Percentiles rank a stretch among this genome's conserved stretches.
Evolutionary conservation across 352 stramenopile genomes (phyloP).

Genomic region (Globisporangium lucens): DNA sequence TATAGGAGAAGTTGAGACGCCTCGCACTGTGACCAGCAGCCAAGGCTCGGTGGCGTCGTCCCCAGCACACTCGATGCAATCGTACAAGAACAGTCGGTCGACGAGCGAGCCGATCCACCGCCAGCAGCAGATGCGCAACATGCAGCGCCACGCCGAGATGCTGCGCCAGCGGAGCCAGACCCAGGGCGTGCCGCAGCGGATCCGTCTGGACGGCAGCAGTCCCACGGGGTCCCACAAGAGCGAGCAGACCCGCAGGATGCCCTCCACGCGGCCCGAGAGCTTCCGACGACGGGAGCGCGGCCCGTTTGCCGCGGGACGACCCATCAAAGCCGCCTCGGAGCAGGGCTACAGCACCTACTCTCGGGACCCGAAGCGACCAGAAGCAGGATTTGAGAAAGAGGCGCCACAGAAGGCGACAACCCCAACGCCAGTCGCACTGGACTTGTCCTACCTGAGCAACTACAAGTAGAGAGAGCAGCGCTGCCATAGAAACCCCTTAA

Average conservation of each 20-base stretch:
- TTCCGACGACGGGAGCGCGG: conserved; percentile 1
- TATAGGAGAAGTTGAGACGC: conserved; percentile 11
- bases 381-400: neutral
- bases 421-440: neutral
- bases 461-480: conserved; percentile 19
- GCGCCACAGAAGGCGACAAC: neutral
- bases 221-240: conserved; percentile 5
- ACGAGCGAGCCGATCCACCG: conserved; percentile 15
- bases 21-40: conserved; percentile 4
- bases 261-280: neutral
- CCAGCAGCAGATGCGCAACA: conserved; percentile 16
- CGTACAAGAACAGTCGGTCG: conserved; percentile 5
- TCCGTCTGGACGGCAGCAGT: conserved; percentile 7
- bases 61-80: neutral
- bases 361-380: neutral
- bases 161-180: conserved; percentile 14
- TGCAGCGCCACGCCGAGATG: conserved; percentile 16
- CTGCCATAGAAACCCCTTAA: neutral
- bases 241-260: neutral
- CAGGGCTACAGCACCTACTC: conserved; percentile 9
- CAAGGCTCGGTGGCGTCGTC: conserved; percentile 4
- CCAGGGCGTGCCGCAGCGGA: conserved; percentile 4
- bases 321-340: conserved; percentile 13
- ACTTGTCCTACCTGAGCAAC: conserved; percentile 25
- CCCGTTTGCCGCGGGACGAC: conserved; percentile 6